These are phyloP conservation scores for Chlorella sp. DNA, from an alignment of 139 green algal species.

Conservation along the genomic window DNA sequence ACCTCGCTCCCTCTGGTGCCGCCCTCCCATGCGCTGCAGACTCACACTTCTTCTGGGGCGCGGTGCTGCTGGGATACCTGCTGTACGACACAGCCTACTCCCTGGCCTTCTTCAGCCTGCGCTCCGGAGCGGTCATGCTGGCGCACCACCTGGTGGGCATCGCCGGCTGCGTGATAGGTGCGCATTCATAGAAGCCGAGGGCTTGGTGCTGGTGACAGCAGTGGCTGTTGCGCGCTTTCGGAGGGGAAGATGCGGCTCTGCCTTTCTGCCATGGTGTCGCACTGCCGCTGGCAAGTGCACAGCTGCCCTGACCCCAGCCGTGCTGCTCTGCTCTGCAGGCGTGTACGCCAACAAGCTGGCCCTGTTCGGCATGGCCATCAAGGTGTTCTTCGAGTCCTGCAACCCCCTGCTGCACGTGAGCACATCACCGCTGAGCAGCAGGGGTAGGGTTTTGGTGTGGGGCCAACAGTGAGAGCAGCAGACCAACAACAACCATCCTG, in stretches of 20 bases:
- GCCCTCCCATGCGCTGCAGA: conserved; percentile 9
- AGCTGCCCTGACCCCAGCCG: not conserved
- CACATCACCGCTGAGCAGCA: too few species aligned
- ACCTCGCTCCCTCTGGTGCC: too few species aligned
- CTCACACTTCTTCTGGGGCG: conserved; percentile 25
- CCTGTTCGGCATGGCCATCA: conserved; percentile 48
- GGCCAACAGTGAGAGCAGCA: too few species aligned
- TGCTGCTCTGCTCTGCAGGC: not conserved
- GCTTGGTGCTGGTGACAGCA: too few species aligned
- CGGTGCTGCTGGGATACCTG: conserved; percentile 43
- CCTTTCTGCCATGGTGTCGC: too few species aligned
- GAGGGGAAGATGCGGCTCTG: too few species aligned
- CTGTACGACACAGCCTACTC: conserved; percentile 47
- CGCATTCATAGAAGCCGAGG: too few species aligned
- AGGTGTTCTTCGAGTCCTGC: conserved; percentile 56
- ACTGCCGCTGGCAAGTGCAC: too few species aligned
- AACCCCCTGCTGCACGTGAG: conserved; percentile 51
- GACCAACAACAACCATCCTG: too few species aligned
- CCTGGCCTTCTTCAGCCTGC: conserved; percentile 30
- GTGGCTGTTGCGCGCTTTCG: too few species aligned
- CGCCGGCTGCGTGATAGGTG: conserved; percentile 47
- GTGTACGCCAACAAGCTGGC: conserved; percentile 51
- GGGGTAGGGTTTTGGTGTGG: too few species aligned
- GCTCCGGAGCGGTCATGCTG: conserved; percentile 38
- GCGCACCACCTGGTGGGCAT: conserved; percentile 49